Evolutionary conservation across 2,329 filamentous ascomycete genomes (phyloP).

Genomic region (Fusarium protoensiforme): DNA sequence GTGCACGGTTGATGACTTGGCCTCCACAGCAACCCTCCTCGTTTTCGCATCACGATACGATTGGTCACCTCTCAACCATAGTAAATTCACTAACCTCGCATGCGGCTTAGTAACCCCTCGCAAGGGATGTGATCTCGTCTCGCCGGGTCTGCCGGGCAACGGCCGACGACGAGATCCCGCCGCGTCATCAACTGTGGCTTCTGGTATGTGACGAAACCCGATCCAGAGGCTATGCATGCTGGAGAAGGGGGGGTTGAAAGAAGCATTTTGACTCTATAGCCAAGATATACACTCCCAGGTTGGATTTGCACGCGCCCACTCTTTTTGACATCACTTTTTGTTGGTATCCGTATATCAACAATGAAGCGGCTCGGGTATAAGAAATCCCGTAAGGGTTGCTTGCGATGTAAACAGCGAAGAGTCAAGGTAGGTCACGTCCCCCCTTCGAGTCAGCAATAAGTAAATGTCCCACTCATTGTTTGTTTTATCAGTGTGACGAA

Average conservation of each 20-base stretch:
- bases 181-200: constrained; percentile 5
- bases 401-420: constrained; percentile 13
- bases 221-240: background rate
- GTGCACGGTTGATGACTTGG: background rate
- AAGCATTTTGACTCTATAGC: background rate
- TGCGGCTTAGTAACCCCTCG: background rate
- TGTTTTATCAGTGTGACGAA: constrained; percentile 15
- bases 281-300: background rate
- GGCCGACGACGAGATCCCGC: background rate
- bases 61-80: background rate
- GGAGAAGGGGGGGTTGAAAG: background rate
- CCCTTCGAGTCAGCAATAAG: background rate
- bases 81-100: background rate
- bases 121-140: background rate
- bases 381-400: constrained; percentile 15
- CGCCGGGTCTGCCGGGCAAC: background rate
- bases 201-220: background rate
- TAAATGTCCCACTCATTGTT: background rate
- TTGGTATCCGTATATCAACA: background rate
- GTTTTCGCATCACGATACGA: constrained; percentile 2
- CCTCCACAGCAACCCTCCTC: background rate
- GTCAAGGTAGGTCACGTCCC: constrained; percentile 5
- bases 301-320: background rate
- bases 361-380: constrained; percentile 19
- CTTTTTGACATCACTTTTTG: background rate